Percentiles rank a stretch among this genome's conserved stretches.
These are phyloP conservation scores for Micractinium sp. DNA, from an alignment of 139 green algal genomes.

Conservation along the genomic window DNA sequence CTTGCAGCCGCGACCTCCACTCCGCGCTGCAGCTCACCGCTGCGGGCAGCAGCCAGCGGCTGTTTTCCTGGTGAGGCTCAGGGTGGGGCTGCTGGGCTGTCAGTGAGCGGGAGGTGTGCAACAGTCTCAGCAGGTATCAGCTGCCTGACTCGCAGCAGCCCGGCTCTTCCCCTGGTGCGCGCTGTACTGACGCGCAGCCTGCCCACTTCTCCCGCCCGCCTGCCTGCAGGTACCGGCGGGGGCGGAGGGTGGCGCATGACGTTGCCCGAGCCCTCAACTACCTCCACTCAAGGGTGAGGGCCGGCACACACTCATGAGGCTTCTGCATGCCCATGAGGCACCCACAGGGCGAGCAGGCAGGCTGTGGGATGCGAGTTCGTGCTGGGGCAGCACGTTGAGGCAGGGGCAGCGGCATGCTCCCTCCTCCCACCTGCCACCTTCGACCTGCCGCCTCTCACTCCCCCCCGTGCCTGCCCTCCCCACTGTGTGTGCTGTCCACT, in stretches of 20 bases:
- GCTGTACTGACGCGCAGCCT: too few species aligned
- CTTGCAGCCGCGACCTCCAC: neutral
- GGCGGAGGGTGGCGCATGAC: neutral
- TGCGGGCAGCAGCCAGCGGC: neutral
- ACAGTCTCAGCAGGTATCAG: too few species aligned
- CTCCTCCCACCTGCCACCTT: neutral
- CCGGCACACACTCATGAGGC: neutral
- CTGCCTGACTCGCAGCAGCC: too few species aligned
- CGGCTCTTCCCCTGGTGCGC: too few species aligned
- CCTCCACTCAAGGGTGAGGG: conserved; percentile 3
- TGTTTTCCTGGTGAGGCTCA: neutral
- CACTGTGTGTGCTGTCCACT: too few species aligned
- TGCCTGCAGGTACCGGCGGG: neutral
- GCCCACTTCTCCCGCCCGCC: neutral
- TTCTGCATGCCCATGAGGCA: too few species aligned
- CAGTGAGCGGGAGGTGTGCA: too few species aligned
- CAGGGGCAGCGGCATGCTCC: neutral
- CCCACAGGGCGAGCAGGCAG: too few species aligned
- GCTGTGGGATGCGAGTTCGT: too few species aligned
- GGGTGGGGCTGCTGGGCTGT: too few species aligned
- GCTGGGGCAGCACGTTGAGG: too few species aligned
- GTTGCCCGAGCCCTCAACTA: conserved; percentile 16
- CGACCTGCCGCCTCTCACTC: neutral
- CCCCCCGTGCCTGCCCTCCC: too few species aligned
- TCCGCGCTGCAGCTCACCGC: conserved; percentile 1